Evolutionary conservation across 805 yeast species (phyloP).

Genomic region (Candida sonorensis): DNA sequence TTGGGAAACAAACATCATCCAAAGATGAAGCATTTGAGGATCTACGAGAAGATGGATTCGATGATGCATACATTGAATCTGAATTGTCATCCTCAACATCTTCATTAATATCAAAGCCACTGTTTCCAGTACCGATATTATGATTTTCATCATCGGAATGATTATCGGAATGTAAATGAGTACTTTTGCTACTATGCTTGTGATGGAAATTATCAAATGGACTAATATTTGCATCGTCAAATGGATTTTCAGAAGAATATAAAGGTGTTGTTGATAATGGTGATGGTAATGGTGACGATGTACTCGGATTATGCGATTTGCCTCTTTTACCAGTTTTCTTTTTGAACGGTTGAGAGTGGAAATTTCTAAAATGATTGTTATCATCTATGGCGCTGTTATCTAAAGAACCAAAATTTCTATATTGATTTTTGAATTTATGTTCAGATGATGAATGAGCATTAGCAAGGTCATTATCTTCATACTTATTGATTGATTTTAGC

Average conservation of each 20-base stretch:
- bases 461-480: too few relatives aligned
- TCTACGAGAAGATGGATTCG: slow-evolving; percentile 62
- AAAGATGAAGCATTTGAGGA: slow-evolving; percentile 64
- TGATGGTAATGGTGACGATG: slow-evolving; percentile 5
- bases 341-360: too few relatives aligned
- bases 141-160: not conserved
- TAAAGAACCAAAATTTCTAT: too few relatives aligned
- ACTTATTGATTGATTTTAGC: too few relatives aligned
- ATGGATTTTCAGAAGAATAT: slow-evolving; percentile 12
- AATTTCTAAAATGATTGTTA: too few relatives aligned
- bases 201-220: not conserved
- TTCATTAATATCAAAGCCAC: not conserved
- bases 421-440: too few relatives aligned
- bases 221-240: not conserved
- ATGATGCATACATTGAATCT: slow-evolving; percentile 28
- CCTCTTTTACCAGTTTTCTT: slow-evolving; percentile 5
- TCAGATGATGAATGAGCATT: too few relatives aligned
- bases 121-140: too few relatives aligned
- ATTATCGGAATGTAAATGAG: not conserved
- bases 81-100: slow-evolving; percentile 7
- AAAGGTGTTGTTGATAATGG: too few relatives aligned
- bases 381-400: too few relatives aligned
- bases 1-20: slow-evolving; percentile 89
- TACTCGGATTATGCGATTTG: slow-evolving; percentile 1
- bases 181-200: not conserved